Conservation (phyloP, 2,329 filamentous ascomycete species). For the Colletotrichum incanum region DNA sequence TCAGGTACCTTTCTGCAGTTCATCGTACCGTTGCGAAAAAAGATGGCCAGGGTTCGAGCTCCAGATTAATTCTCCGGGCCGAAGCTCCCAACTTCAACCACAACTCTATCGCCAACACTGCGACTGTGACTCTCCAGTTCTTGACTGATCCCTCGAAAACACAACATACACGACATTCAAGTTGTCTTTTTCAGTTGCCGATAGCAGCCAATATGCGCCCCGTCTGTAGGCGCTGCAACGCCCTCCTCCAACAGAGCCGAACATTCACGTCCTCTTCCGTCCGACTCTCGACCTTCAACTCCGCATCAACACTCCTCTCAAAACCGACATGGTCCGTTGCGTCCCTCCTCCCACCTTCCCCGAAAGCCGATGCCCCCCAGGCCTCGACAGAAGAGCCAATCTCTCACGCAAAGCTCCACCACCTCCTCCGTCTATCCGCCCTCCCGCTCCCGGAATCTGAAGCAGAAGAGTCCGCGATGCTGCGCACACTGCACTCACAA, state of each 20-base stretch:
- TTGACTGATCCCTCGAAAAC: not conserved
- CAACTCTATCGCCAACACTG: not conserved
- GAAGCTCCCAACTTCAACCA: slow-evolving; percentile 23
- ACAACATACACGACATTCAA: not conserved
- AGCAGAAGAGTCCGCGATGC: slow-evolving; percentile 78
- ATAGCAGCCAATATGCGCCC: slow-evolving; percentile 17
- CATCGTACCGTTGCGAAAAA: not conserved
- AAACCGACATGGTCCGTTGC: slow-evolving; percentile 88
- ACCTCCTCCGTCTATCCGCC: slow-evolving; percentile 91
- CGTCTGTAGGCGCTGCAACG: slow-evolving; percentile 24
- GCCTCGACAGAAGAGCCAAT: slow-evolving; percentile 61
- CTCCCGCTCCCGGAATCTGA: slow-evolving; percentile 79
- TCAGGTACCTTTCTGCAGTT: not conserved
- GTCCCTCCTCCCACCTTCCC: slow-evolving; percentile 74
- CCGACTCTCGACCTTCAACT: slow-evolving; percentile 8
- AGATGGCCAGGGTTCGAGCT: slow-evolving; percentile 30
- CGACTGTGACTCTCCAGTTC: not conserved
- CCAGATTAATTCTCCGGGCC: slow-evolving; percentile 25
- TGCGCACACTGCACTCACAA: slow-evolving; percentile 83
- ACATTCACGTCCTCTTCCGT: slow-evolving; percentile 37
- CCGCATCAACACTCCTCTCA: slow-evolving; percentile 65
- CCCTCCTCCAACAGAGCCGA: slow-evolving; percentile 27
- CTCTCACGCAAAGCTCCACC: slow-evolving; percentile 79
- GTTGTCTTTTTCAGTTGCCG: not conserved
- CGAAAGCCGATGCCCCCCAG: slow-evolving; percentile 47